phyloP scores from a whole-genome alignment of 1,284 basidiomycete genomes.

The Pterulicium gracile region DNA sequence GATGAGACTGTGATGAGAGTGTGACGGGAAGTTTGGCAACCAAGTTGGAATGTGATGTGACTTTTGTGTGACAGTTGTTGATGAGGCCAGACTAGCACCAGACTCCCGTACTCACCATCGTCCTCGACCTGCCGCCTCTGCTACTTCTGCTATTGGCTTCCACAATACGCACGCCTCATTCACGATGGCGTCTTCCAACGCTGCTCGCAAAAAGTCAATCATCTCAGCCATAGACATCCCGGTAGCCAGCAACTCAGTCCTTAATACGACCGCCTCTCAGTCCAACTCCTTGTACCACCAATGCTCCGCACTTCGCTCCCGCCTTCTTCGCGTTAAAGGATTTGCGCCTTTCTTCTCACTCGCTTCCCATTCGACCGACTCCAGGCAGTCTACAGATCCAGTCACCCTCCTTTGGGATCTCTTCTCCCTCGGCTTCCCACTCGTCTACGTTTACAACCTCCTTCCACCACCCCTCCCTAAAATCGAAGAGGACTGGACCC shows the following conservation, averaged over 20 bases:
- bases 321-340: conserved; percentile 63
- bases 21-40: no score
- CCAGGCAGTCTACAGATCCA: conserved; percentile 69
- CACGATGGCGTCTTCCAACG: background rate
- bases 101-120: no score
- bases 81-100: no score
- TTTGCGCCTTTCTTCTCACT: conserved; percentile 63
- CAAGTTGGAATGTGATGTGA: no score
- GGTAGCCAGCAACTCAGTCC: conserved; percentile 68
- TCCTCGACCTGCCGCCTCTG: no score
- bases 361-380: conserved; percentile 37
- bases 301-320: conserved; percentile 65
- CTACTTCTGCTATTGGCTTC: no score
- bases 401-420: conserved; percentile 93
- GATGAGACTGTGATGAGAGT: no score
- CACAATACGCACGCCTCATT: no score
- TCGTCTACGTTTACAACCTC: conserved; percentile 93
- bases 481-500: conserved; percentile 52
- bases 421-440: conserved; percentile 86
- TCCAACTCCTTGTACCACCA: conserved; percentile 82
- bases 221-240: conserved; percentile 65
- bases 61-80: no score
- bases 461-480: conserved; percentile 60
- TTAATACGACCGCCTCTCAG: conserved; percentile 76
- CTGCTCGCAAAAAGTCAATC: conserved; percentile 72